These are phyloP conservation scores for Oryza australiensis DNA, from an alignment of 176 grass and related monocot species.

Conservation along the genomic window DNA sequence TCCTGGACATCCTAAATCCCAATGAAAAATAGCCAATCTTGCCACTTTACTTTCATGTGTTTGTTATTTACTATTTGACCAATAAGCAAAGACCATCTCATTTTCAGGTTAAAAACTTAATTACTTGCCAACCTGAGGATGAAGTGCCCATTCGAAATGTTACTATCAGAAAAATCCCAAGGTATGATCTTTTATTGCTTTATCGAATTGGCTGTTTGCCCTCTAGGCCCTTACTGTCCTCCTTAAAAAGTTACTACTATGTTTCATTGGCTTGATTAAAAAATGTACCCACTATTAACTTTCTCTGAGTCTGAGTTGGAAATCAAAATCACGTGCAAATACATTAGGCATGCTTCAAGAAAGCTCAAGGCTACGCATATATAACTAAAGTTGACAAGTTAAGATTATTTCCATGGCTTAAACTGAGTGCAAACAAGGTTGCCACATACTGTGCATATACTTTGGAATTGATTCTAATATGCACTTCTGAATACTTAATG, in stretches of 20 bases:
- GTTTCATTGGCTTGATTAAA: background rate
- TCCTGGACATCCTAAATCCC: background rate
- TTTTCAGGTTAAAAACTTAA: conserved; percentile 94
- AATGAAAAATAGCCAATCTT: background rate
- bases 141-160: conserved; percentile 85
- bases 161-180: conserved; percentile 98
- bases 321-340: background rate
- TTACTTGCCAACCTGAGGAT: conserved; percentile 81
- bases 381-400: background rate
- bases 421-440: background rate
- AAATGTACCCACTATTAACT: background rate
- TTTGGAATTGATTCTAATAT: background rate
- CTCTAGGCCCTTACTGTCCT: background rate
- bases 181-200: conserved; percentile 54
- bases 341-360: background rate
- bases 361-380: background rate
- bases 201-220: conserved; percentile 5
- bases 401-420: background rate
- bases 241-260: background rate
- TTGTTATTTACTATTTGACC: background rate
- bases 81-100: background rate
- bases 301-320: background rate
- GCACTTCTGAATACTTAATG: background rate
- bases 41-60: conserved; percentile 23
- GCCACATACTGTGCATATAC: background rate